Base-by-base conservation (phyloP, 768 basidiomycete genomes). In the Mycena venus region DNA sequence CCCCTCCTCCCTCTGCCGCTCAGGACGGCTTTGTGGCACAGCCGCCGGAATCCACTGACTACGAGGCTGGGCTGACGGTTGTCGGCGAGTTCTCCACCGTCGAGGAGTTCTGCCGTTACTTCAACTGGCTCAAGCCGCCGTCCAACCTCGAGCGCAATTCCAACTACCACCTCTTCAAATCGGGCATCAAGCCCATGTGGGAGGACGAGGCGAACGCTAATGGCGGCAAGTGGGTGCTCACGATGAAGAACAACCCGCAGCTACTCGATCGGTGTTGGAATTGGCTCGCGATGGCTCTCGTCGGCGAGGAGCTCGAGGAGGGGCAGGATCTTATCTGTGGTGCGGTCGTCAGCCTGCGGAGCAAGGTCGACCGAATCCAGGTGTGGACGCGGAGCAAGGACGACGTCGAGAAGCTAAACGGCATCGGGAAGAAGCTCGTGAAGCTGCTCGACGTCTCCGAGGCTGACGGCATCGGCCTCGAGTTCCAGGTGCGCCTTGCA, bases 121-220 rank as follows among this genome's bases (percentile, higher is more conserved):
- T 96, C 88, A 96, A 96, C 84, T 96, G 95, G 95, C 92, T 96
- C 75, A 96, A 96, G 83, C 94, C 94, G 0, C 97, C 97, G 14
- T 96, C 95, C 38, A 91, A 92, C 79, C 90, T 98, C 38, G 95
- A 96, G 78, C 92, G 92, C 79, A 96, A 96, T 84, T 94, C 94
- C 56, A 99, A 98, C 84, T 97, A 98, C 79, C 97, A 99, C 81
- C 89, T 99, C 68, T 98, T 99, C 91, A 98, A 98, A 85, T 88
- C 91, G 25, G 95, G 95, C 21, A 97, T 97, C 86, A 96, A 96
- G 80, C 96, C 96, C 17, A 98, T 98, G 97, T 98, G 96, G 96
- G 97, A 98, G 85, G 97, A 98, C 82, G 90, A 91, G 34, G 95
- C 96, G 66, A 98, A 98, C 79, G 94, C 95, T 29, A 90, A 93